Percentiles rank a stretch among this genome's conserved stretches.
Evolutionary conservation across 176 grass and related monocot species (phyloP).

Genomic region (Dendrocalamus sinicus): DNA sequence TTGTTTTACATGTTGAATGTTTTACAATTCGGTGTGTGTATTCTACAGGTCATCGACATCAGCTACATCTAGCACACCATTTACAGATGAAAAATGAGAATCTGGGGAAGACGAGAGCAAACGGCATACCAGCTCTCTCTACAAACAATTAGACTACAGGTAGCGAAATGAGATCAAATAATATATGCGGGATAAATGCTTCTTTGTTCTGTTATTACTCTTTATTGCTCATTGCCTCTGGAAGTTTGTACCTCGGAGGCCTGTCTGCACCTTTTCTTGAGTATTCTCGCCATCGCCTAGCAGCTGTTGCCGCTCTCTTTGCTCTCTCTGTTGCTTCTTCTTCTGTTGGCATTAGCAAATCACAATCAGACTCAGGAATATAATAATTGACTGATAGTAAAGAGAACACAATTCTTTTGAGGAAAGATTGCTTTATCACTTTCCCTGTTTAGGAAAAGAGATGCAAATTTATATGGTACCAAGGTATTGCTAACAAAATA

Average conservation of each 20-base stretch:
- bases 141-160: conserved; percentile 28
- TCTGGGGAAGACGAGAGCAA: not conserved
- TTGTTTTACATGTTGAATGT: conserved; percentile 26
- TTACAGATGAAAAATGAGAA: conserved; percentile 9
- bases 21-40: conserved; percentile 9
- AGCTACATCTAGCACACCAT: not conserved
- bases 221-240: conserved; percentile 65
- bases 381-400: not conserved
- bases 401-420: not conserved
- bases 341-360: conserved; percentile 43
- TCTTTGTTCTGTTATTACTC: conserved; percentile 47
- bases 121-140: not conserved
- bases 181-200: not conserved
- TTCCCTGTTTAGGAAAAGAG: not conserved
- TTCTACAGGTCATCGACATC: conserved; percentile 1
- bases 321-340: conserved; percentile 70
- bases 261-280: conserved; percentile 67
- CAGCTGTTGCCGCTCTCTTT: conserved; percentile 70
- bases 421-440: not conserved
- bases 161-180: conserved; percentile 12
- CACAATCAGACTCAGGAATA: conserved; percentile 21
- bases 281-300: conserved; percentile 88
- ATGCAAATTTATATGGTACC: not conserved
- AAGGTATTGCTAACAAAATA: conserved; percentile 8
- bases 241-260: conserved; percentile 68